Evolutionary conservation across 1,139 yeast species (phyloP).

Genomic region (Lodderomyces pseudojiufengensis): DNA sequence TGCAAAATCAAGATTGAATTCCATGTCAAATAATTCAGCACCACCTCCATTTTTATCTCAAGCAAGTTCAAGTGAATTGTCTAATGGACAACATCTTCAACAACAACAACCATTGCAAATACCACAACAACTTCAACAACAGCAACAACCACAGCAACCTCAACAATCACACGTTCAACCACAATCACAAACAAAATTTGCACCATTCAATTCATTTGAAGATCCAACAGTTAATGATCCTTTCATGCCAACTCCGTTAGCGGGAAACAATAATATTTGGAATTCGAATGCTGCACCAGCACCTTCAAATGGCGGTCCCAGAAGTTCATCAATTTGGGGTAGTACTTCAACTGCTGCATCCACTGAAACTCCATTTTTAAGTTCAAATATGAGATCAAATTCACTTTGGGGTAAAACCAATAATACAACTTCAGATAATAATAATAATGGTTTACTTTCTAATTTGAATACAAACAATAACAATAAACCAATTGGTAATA

Average conservation of each 20-base stretch:
- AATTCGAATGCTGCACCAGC: conserved; percentile 13
- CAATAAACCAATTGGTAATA: background rate
- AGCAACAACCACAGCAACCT: conserved; percentile 3
- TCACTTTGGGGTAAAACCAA: conserved; percentile 12
- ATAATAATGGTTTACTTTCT: background rate
- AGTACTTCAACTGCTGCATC: conserved; percentile 9
- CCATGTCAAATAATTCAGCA: conserved; percentile 7
- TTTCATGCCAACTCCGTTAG: conserved; percentile 7
- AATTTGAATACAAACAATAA: background rate
- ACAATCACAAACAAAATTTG: conserved; percentile 7
- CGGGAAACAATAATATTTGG: conserved; percentile 20
- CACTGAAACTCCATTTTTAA: conserved; percentile 6
- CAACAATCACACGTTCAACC: background rate
- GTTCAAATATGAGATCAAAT: conserved; percentile 6
- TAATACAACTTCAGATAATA: conserved; percentile 3
- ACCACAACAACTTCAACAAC: conserved; percentile 5
- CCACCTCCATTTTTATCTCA: conserved; percentile 4
- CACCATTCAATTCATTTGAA: conserved; percentile 14
- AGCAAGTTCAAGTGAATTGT: conserved; percentile 2
- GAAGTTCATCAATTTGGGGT: conserved; percentile 34
- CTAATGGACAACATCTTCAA: background rate
- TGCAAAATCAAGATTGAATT: conserved; percentile 13
- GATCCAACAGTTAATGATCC: conserved; percentile 11
- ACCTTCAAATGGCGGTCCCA: conserved; percentile 3
- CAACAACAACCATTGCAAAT: background rate